phyloP scores from a whole-genome alignment of 2,329 filamentous ascomycete species.

The Penicillium olsonii region DNA sequence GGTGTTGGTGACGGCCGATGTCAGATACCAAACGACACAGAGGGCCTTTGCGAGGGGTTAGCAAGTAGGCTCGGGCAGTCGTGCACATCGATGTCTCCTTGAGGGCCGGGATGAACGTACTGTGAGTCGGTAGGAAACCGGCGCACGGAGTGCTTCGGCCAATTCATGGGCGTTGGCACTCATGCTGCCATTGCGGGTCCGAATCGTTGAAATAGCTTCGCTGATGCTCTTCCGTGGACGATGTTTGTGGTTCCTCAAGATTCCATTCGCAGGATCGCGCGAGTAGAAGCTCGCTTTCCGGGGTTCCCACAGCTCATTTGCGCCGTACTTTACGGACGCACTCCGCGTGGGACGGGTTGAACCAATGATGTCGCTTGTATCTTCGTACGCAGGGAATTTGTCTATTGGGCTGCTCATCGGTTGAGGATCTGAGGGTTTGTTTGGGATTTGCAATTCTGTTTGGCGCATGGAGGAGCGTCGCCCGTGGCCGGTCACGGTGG shows the following conservation, averaged over 20 bases:
- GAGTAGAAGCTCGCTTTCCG: conserved; percentile 55
- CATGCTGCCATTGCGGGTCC: conserved; percentile 78
- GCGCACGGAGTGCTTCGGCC: conserved; percentile 84
- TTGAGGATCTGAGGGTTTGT: conserved; percentile 30
- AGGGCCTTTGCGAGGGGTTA: conserved; percentile 62
- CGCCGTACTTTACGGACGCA: conserved; percentile 33
- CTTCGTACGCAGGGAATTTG: conserved; percentile 47
- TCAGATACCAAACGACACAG: conserved; percentile 90
- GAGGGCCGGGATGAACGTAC: conserved; percentile 55
- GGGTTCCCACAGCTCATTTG: conserved; percentile 62
- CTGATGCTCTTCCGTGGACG: conserved; percentile 80
- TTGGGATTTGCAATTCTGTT: conserved; percentile 35
- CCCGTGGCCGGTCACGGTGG: conserved; percentile 41
- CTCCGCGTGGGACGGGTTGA: conserved; percentile 25
- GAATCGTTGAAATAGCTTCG: conserved; percentile 82
- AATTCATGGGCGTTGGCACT: conserved; percentile 93
- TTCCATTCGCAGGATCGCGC: conserved; percentile 43
- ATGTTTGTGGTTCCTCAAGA: conserved; percentile 52
- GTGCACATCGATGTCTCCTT: neutral
- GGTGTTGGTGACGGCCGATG: conserved; percentile 93
- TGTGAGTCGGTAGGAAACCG: conserved; percentile 82
- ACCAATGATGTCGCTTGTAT: conserved; percentile 33
- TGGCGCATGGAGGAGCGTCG: conserved; percentile 42
- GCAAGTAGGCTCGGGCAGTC: conserved; percentile 77
- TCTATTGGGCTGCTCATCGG: conserved; percentile 40